Evolutionary conservation across 345 rosid species (phyloP), one percentile per base, ranked within the genome.

Genomic region (Turnera subulata): DNA sequence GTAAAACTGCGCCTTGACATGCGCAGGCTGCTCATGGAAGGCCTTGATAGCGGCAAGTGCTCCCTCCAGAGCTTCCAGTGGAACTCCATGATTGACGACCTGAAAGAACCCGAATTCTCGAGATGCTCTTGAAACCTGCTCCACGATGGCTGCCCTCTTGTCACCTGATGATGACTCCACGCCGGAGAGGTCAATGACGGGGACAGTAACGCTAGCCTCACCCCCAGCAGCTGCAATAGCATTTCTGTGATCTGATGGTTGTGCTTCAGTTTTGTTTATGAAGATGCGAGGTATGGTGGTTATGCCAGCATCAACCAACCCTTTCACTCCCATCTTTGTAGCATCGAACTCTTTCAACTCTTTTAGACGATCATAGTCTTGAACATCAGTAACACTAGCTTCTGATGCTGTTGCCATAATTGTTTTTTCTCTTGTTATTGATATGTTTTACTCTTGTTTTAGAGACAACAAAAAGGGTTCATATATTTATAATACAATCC

Each of bases 41-140:
- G 23, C 78, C 46, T 59, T 67, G 16, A 80, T 21, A 5, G 76
- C 61, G 0, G 43, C 53, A 17, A 75, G 32, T 54, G 47, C 23
- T 1, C 66, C 48, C 55, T 84, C 81, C 56, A 79, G 47, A 37
- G 66, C 43, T 35, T 75, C 80, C 16, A 49, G 61, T 4, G 73
- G 72, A 55, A 81, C 73, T 17, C 81, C 78, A 15, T 81, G 86
- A 56, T 75, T 81, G 11, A 75, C 65, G 7, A 81, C 53, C 73
- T 75, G 90, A 42, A 81, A 81, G 63, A 84, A 81, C 6, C 86
- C 83, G 1, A 75, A 35, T 47, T 72, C 63, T 7, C 81, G 65
- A 2, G 65, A 71, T 0, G 86, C 84, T 0, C 54, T 16, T 0
- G 75, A 42, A 1, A 81, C 42, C 55, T 70, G 61, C 23, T 71